phyloP scores from a whole-genome alignment of 2,329 filamentous ascomycete genomes.

The Gliomastix tumulicola region DNA sequence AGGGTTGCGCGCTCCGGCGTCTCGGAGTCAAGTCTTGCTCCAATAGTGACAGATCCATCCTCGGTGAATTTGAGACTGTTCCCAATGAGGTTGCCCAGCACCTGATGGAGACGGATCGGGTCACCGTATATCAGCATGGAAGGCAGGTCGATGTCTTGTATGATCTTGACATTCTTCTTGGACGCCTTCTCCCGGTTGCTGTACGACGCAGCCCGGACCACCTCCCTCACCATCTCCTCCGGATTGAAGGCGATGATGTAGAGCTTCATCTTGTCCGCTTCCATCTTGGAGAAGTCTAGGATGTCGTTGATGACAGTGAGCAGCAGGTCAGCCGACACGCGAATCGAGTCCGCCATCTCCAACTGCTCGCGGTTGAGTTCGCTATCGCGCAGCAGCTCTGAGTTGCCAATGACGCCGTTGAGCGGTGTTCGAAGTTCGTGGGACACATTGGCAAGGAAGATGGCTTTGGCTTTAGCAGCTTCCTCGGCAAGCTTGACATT shows the following conservation, averaged over 20 bases:
- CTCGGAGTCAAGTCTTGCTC: slow-evolving; percentile 66
- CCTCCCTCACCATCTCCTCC: slow-evolving; percentile 59
- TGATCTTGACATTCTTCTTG: slow-evolving; percentile 54
- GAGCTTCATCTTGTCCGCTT: slow-evolving; percentile 79
- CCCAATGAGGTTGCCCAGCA: slow-evolving; percentile 76
- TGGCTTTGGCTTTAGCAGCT: slow-evolving; percentile 74
- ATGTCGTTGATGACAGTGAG: slow-evolving; percentile 96
- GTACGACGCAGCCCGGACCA: slow-evolving; percentile 59
- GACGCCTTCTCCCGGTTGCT: slow-evolving; percentile 58
- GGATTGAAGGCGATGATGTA: slow-evolving; percentile 65
- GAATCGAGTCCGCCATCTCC: slow-evolving; percentile 82
- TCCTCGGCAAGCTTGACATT: slow-evolving; percentile 80
- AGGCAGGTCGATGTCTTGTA: slow-evolving; percentile 65
- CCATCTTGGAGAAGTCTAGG: slow-evolving; percentile 89
- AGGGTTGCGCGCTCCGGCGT: slow-evolving; percentile 64
- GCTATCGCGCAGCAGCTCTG: slow-evolving; percentile 74
- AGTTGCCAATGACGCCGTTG: slow-evolving; percentile 84
- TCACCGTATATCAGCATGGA: slow-evolving; percentile 67
- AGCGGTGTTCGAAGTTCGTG: slow-evolving; percentile 78
- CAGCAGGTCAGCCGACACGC: slow-evolving; percentile 77
- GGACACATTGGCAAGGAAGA: slow-evolving; percentile 74
- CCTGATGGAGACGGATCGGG: slow-evolving; percentile 60
- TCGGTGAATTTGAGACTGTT: slow-evolving; percentile 95
- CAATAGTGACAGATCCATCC: slow-evolving; percentile 77
- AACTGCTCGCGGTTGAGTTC: slow-evolving; percentile 67